These are phyloP conservation scores for Pittosporum tobira DNA, from an alignment of 129 eudicot genomes.

Conservation along the genomic window DNA sequence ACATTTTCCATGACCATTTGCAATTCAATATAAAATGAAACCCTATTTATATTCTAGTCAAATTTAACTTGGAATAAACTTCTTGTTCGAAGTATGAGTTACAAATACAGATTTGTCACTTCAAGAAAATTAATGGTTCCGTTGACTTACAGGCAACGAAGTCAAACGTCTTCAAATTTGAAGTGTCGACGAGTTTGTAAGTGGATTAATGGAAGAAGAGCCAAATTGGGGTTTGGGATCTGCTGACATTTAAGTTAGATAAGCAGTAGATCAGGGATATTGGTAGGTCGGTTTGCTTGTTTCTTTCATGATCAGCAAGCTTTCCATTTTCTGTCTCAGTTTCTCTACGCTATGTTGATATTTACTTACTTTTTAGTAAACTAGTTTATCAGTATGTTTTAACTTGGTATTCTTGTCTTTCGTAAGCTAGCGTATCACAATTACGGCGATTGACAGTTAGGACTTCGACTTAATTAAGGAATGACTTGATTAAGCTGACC, in stretches of 20 bases:
- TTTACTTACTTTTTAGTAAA: not conserved
- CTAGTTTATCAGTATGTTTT: too few species aligned
- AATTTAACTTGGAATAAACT: not conserved
- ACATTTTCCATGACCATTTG: too few species aligned
- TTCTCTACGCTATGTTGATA: slow-evolving; percentile 8
- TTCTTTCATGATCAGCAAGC: slow-evolving; percentile 18
- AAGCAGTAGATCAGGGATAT: slow-evolving; percentile 22
- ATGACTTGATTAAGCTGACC: too few species aligned
- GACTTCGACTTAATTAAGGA: too few species aligned
- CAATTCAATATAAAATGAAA: not conserved
- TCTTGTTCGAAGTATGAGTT: not conserved
- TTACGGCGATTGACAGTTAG: too few species aligned
- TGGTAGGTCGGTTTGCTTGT: slow-evolving; percentile 9
- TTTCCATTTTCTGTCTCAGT: too few species aligned
- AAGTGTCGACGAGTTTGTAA: not conserved
- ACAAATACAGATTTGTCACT: not conserved
- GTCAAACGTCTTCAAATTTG: slow-evolving; percentile 12
- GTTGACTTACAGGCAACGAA: slow-evolving; percentile 16
- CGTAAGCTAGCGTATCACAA: too few species aligned
- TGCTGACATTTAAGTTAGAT: slow-evolving; percentile 5
- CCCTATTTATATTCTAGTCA: not conserved
- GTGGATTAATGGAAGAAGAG: not conserved
- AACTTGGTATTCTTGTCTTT: too few species aligned
- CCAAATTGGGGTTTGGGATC: slow-evolving; percentile 18
- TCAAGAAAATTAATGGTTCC: not conserved